Evolutionary conservation across 352 stramenopile genomes (phyloP), one percentile per base, ranked within the genome.

Genomic region (Phytopythium boreale): DNA sequence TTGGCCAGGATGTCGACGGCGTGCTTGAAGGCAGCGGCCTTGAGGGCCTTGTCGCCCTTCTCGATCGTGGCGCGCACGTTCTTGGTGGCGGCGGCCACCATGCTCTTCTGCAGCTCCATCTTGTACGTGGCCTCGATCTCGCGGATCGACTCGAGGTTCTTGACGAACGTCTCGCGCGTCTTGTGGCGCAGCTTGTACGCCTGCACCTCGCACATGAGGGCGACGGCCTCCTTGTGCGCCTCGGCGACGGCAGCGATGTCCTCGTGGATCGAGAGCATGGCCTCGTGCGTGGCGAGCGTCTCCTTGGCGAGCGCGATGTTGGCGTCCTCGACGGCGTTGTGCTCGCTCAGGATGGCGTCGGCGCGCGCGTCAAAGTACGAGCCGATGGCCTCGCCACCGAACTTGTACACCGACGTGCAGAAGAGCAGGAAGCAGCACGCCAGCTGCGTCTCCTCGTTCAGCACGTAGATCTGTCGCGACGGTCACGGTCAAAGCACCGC

Each of bases 341-440:
- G 86, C 71, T 95, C 86, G 59, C 86, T 70, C 41, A 95, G 68
- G 72, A 95, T 95, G 47, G 86, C 86, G 44, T 71, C 72, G 14
- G 86, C 77, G 61, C 84, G 84, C 44, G 83, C 78, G 63, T 95
- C 86, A 62, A 95, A 95, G 82, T 90, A 95, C 71, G 86, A 95
- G 46, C 80, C 81, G 61, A 95, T 88, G 64, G 82, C 79, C 56
- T 93, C 74, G 46, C 86, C 86, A 43, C 86, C 86, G 62, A 85
- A 95, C 83, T 95, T 95, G 84, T 95, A 95, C 39, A 83, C 64
- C 56, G 86, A 90, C 56, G 86, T 90, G 69, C 81, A 86, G 71
- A 95, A 93, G 56, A 95, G 82, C 67, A 91, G 72, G 69, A 95
- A 95, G 75, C 86, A 95, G 72, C 79, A 90, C 24, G 79, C 84